Percentiles rank a stretch among this genome's conserved stretches.
phyloP scores from a whole-genome alignment of 768 basidiomycete genomes.

The Crucibulum laeve region DNA sequence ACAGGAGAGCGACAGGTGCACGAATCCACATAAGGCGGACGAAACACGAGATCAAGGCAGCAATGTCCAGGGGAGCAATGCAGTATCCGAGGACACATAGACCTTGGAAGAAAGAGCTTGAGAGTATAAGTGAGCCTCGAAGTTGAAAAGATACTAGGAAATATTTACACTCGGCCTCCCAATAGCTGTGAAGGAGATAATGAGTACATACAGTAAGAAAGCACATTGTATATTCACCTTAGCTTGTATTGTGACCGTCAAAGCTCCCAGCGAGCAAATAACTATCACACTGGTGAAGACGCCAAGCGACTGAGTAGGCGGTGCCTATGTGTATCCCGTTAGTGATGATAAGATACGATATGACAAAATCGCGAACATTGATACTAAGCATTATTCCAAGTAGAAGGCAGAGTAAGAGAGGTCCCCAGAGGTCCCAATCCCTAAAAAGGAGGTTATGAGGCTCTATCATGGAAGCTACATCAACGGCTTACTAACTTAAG shows the following conservation, averaged over 20 bases:
- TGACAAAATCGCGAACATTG: constrained; percentile 47
- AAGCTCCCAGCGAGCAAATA: constrained; percentile 85
- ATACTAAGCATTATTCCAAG: constrained; percentile 84
- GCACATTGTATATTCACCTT: constrained; percentile 49
- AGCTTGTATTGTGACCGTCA: constrained; percentile 92
- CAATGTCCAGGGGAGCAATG: constrained; percentile 87
- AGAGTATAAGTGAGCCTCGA: constrained; percentile 3
- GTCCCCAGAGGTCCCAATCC: constrained; percentile 99
- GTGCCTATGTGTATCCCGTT: constrained; percentile 52
- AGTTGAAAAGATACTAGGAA: not conserved
- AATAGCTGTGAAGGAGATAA: constrained; percentile 47
- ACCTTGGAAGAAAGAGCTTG: constrained; percentile 92
- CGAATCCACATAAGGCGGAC: constrained; percentile 84
- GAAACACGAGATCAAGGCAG: constrained; percentile 83
- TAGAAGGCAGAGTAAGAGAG: constrained; percentile 75
- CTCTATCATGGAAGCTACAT: not conserved
- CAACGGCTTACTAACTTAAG: constrained; percentile 47
- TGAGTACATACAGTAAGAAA: constrained; percentile 4
- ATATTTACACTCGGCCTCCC: constrained; percentile 74
- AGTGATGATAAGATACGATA: not conserved
- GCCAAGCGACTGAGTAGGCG: constrained; percentile 74
- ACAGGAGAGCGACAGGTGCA: constrained; percentile 77
- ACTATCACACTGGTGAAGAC: constrained; percentile 95
- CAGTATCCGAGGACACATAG: constrained; percentile 95
- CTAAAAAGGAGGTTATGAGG: constrained; percentile 30